Base-by-base conservation (phyloP, 1,284 basidiomycete genomes). In the Ceraceosorus guamensis region DNA sequence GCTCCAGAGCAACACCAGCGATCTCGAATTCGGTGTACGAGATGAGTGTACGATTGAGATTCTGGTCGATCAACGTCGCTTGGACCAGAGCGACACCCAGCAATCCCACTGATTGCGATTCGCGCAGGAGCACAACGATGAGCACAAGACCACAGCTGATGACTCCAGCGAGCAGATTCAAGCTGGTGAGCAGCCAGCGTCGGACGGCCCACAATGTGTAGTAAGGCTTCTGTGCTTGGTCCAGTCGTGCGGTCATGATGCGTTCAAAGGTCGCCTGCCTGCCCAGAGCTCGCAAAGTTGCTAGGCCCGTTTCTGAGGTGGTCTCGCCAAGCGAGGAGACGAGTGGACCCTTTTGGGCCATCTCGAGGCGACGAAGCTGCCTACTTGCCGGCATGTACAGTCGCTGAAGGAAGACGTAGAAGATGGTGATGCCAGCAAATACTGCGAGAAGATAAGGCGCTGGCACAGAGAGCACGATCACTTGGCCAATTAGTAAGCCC, bases 1-100 rank as follows among this genome's bases (percentile, higher is more conserved):
- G 65, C 46, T 75, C 76, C 16, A 77, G 57, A 4, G 75, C 71
- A 6, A 78, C 71, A 7, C 69, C 65, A 0, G 71, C 75, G 52
- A 77, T 77, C 53, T 78, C 77, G n/a, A 71, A 64, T 14, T 69
- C 63, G 30, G 73, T 74, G 60, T 71, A 75, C 39, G 66, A 60
- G 50, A 74, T 53, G 5, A 73, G 49, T 13, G 47, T 50, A 39
- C 56, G 46, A 46, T 66, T 68, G 47, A 75, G 55, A 34, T 51
- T 11, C 6, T 50, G 34, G 10, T 62, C 60, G 2, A 76, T 31
- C 4, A 51, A 35, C 0, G 67, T 70, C 3, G 74, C 61, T 30
- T 75, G 68, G 4, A 70, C 65, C 16, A 77, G 63, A 10, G 76
- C 72, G 5, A 77, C 73, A 39, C 76, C 76, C 10, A 77, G 55